A percentile compares a stretch with the other conserved stretches of the same genome.
phyloP scores from a whole-genome alignment of 192 early-diverging fungal species.

The Irineochytrium annulatum region DNA sequence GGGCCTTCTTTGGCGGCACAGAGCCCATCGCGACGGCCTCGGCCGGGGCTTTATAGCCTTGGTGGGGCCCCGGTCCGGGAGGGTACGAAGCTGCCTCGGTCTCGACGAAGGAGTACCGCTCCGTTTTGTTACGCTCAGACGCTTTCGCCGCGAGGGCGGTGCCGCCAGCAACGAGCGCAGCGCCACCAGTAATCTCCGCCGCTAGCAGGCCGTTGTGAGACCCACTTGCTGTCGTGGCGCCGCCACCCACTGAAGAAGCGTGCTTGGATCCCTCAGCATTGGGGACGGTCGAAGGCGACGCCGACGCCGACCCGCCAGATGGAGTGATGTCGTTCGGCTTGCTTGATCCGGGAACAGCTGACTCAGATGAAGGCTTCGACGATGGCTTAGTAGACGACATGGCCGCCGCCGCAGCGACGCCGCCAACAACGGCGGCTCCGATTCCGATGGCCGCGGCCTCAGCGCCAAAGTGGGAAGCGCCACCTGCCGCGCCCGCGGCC shows the following conservation, averaged over 20 bases:
- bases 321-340: not conserved
- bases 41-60: not conserved
- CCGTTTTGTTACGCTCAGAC: too few species aligned
- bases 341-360: not conserved
- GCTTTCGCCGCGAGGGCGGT: not conserved
- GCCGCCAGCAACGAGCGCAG: slow-evolving; percentile 1
- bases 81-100: too few species aligned
- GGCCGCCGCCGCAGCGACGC: not conserved
- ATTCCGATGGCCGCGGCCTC: not conserved
- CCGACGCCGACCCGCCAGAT: not conserved
- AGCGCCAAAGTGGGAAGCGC: not conserved
- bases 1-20: not conserved
- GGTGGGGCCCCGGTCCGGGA: too few species aligned
- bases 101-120: too few species aligned
- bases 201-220: not conserved
- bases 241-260: not conserved
- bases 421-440: not conserved
- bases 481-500: not conserved
- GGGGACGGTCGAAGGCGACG: not conserved
- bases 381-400: too few species aligned
- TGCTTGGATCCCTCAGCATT: not conserved
- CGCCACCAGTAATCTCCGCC: not conserved
- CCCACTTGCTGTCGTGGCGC: not conserved
- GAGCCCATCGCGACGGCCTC: not conserved
- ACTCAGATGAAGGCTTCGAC: too few species aligned